Percentiles rank a stretch among this genome's conserved stretches.
Conservation (phyloP, 169 alveolate species). For the Haemoproteus tartakovskyi region DNA sequence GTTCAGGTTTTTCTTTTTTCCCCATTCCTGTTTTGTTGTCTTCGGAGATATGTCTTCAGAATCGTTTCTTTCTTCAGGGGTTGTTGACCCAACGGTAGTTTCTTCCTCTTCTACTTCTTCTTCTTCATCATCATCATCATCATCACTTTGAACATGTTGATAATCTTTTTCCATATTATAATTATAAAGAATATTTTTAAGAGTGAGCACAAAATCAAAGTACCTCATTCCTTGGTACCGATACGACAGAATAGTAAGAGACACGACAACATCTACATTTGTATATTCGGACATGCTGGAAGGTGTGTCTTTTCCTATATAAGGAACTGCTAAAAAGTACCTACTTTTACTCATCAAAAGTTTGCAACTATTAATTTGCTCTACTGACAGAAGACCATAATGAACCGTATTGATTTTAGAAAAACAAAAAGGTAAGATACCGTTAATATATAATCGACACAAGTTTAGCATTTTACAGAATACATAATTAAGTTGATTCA, state of each 20-base stretch:
- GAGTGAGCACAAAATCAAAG: conserved; percentile 80
- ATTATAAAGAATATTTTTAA: conserved; percentile 70
- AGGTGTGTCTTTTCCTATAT: conserved; percentile 92
- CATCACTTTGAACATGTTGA: conserved; percentile 63
- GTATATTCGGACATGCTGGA: conserved; percentile 88
- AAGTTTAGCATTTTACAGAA: conserved; percentile 79
- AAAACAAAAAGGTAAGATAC: conserved; percentile 85
- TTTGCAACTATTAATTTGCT: conserved; percentile 62
- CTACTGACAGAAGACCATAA: conserved; percentile 76
- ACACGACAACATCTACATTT: conserved; percentile 90
- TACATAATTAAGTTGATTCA: conserved; percentile 64
- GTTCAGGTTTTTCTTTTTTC: too few relatives aligned
- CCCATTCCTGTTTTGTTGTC: too few relatives aligned
- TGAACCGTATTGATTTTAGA: conserved; percentile 81
- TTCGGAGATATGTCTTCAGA: too few relatives aligned
- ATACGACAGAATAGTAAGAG: conserved; percentile 85
- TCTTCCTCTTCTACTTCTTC: conserved; percentile 20
- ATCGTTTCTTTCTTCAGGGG: too few relatives aligned
- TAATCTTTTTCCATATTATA: conserved; percentile 65
- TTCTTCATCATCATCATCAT: conserved; percentile 33
- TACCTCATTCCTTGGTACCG: conserved; percentile 86
- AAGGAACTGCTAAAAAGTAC: conserved; percentile 88
- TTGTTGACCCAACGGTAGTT: background rate
- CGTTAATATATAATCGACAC: conserved; percentile 84
- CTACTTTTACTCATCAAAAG: conserved; percentile 75